Conservation (phyloP, 768 basidiomycete species). For the Atractiella rhizophila region DNA sequence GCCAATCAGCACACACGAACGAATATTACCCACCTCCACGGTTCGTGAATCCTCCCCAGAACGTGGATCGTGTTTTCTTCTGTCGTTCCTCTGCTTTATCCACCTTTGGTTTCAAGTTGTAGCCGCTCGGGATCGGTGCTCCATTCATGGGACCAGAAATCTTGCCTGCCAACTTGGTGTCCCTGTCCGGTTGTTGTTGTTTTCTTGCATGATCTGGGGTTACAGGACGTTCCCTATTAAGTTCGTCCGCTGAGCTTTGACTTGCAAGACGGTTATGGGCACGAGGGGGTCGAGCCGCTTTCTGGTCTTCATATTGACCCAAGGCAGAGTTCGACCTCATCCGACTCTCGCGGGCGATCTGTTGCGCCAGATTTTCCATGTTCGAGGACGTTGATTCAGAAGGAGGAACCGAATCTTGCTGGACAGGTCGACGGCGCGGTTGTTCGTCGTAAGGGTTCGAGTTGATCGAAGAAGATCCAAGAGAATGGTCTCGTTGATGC, state of each 20-base stretch:
- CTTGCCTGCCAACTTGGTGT: slow-evolving; percentile 31
- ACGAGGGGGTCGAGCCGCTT: too few relatives aligned
- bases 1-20: too few relatives aligned
- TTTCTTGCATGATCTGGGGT: neutral
- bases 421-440: too few relatives aligned
- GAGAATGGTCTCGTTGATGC: neutral
- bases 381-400: too few relatives aligned
- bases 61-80: slow-evolving; percentile 76
- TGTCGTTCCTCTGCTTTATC: slow-evolving; percentile 47
- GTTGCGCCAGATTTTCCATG: too few relatives aligned
- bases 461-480: neutral
- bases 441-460: slow-evolving; percentile 1
- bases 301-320: too few relatives aligned
- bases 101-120: slow-evolving; percentile 30
- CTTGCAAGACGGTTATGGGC: too few relatives aligned
- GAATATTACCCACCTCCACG: slow-evolving; percentile 22
- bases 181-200: neutral
- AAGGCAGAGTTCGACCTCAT: too few relatives aligned
- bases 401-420: too few relatives aligned
- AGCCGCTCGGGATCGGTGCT: slow-evolving; percentile 64
- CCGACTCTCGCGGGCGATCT: too few relatives aligned
- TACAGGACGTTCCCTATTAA: too few relatives aligned
- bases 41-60: slow-evolving; percentile 79
- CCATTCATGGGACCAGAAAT: slow-evolving; percentile 75
- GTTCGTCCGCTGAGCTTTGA: slow-evolving; percentile 6